Evolutionary conservation across 768 basidiomycete species (phyloP), one percentile per base, ranked within the genome.

Genomic region (Rhizopogon vesiculosus): DNA sequence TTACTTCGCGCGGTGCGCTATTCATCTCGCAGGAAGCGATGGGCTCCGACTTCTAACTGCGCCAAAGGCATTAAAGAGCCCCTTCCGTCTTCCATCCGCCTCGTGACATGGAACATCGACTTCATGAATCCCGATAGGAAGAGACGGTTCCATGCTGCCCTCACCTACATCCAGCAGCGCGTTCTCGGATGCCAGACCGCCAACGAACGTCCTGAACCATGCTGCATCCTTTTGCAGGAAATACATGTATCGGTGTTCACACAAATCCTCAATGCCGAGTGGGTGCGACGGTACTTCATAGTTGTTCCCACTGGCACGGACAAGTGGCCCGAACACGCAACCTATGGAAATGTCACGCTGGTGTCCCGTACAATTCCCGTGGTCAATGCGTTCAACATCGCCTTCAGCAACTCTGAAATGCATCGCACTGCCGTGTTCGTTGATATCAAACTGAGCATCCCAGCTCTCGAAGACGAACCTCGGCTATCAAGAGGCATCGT

Each of bases 51-150:
- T 12, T 66, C 69, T 42, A 65, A 72, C 50, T 72, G 71, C 53
- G 69, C 70, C n/a, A 62, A 64, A 55, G 68, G 68, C 40, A 61
- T 70, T 59, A 64, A 64, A 42, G 70, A 72, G 7, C 64, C 67
- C 7, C 66, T 73, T 48, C 78, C 80, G n/a, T 62, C 74, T 29
- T 71, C 71, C 38, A 62, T 90, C 48, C 75, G 74, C 54, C 66
- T 91, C 48, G 66, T 91, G 58, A 83, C 86, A 29, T 91, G 89
- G 89, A 91, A 91, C 67, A 61, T 91, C 53, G 80, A 86, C 63
- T 83, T 79, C 64, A 59, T 64, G 41, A 69, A 69, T 15, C 59
- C 65, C 0, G 60, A 72, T 41, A 64, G 62, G 9, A 71, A 69
- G 42, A 72, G 72, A 54, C 81, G 89, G 7, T 72, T 86, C 35